Evolutionary conservation across 1,284 basidiomycete species (phyloP).

Genomic region (Kwoniella shivajii): DNA sequence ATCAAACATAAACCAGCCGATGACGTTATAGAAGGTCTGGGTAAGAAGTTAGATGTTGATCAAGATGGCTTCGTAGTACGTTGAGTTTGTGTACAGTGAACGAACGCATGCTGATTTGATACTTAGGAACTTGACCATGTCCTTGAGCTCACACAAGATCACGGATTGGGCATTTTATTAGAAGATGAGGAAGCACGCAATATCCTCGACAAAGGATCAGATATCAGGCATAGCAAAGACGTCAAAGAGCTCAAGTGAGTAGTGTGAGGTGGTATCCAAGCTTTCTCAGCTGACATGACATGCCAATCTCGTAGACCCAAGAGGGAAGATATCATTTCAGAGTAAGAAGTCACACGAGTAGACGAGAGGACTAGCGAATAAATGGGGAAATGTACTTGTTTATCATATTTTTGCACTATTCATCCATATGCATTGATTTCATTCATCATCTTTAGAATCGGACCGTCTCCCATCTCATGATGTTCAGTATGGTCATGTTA

Average conservation of each 20-base stretch:
- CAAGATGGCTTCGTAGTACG: constrained; percentile 89
- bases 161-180: constrained; percentile 51
- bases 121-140: constrained; percentile 54
- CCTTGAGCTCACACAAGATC: constrained; percentile 54
- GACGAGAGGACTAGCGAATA: not conserved
- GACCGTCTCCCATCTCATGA: too few relatives aligned
- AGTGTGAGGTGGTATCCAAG: not conserved
- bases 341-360: constrained; percentile 25
- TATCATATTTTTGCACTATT: not conserved
- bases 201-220: constrained; percentile 48
- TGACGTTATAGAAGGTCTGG: constrained; percentile 82
- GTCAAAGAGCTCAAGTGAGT: constrained; percentile 47
- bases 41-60: constrained; percentile 94
- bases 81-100: not conserved
- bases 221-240: constrained; percentile 51
- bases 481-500: too few relatives aligned
- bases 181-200: constrained; percentile 49
- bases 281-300: not conserved
- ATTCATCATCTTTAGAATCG: too few relatives aligned
- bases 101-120: not conserved
- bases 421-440: not conserved
- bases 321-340: constrained; percentile 52
- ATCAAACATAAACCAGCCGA: constrained; percentile 94
- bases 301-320: constrained; percentile 35
- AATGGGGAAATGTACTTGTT: not conserved